Conservation (phyloP, 1,284 basidiomycete species). For the Apiotrichum mycotoxinovorans region DNA sequence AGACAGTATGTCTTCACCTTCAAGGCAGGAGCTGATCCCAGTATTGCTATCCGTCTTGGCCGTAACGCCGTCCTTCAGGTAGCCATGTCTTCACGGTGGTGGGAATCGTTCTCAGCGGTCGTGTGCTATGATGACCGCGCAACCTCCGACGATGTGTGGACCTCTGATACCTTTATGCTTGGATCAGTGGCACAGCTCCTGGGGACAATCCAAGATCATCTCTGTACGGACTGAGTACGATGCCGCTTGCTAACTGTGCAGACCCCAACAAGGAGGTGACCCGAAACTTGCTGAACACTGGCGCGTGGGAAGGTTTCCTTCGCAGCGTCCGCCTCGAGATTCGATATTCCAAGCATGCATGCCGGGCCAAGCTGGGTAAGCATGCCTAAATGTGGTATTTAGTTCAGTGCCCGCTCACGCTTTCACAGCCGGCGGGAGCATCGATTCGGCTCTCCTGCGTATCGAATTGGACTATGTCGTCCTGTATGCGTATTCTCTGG, state of each 20-base stretch:
- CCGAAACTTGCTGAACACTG: slow-evolving; percentile 7
- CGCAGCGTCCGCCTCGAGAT: slow-evolving; percentile 12
- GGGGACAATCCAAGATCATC: slow-evolving; percentile 15
- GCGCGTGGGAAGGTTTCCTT: slow-evolving; percentile 16
- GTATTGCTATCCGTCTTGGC: slow-evolving; percentile 13
- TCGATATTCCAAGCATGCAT: slow-evolving; percentile 6
- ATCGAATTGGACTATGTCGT: slow-evolving; percentile 19
- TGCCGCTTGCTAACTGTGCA: too few relatives aligned
- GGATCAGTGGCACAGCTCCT: slow-evolving; percentile 8
- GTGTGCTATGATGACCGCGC: not conserved
- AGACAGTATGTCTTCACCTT: not conserved
- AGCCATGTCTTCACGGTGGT: slow-evolving; percentile 19
- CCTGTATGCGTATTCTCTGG: slow-evolving; percentile 15
- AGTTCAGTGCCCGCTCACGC: not conserved
- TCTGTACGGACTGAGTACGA: too few relatives aligned
- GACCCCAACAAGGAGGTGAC: slow-evolving; percentile 17
- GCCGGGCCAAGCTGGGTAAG: slow-evolving; percentile 10
- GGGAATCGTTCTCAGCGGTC: slow-evolving; percentile 5
- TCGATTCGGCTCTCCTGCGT: slow-evolving; percentile 9
- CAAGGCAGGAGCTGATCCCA: not conserved
- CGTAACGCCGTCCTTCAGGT: slow-evolving; percentile 17
- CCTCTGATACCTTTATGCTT: slow-evolving; percentile 11
- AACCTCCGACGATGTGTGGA: not conserved
- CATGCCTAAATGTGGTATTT: not conserved
- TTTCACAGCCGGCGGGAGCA: slow-evolving; percentile 1